Conservation (phyloP, 208 protist species). For the Naegleria lovaniensis region DNA sequence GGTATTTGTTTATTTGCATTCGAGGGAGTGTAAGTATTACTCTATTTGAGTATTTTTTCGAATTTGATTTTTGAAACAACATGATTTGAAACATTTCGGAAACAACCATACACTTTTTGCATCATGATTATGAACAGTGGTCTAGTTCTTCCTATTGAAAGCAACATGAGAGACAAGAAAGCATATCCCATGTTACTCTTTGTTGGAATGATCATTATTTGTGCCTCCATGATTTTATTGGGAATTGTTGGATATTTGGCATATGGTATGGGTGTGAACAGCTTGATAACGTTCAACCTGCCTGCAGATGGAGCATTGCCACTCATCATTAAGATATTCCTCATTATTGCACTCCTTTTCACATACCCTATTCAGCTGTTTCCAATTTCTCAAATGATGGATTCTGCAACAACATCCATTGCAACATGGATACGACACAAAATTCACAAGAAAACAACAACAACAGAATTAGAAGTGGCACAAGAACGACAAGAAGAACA, state of each 20-base stretch:
- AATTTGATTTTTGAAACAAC: too few species aligned
- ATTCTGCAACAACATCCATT: neutral
- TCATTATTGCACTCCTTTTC: neutral
- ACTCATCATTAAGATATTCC: neutral
- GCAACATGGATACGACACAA: too few species aligned
- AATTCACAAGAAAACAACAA: neutral
- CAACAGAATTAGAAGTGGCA: neutral
- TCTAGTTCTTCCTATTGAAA: slow-evolving; percentile 3
- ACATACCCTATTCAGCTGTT: slow-evolving; percentile 20
- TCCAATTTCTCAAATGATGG: neutral
- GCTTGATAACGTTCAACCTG: slow-evolving; percentile 5
- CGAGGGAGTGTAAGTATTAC: slow-evolving; percentile 15
- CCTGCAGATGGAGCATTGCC: neutral
- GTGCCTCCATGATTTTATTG: neutral
- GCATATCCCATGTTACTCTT: neutral
- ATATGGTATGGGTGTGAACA: neutral
- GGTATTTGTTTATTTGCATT: slow-evolving; percentile 19
- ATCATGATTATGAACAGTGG: neutral
- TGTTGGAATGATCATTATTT: neutral
- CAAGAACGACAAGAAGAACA: neutral
- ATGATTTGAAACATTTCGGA: too few species aligned
- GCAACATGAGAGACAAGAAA: slow-evolving; percentile 7
- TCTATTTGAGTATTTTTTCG: too few species aligned
- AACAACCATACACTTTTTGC: too few species aligned
- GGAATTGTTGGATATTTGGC: slow-evolving; percentile 11